Evolutionary conservation across 1,284 basidiomycete genomes (phyloP), one percentile per base, ranked within the genome.

Genomic region (Ceratobasidium sp.): DNA sequence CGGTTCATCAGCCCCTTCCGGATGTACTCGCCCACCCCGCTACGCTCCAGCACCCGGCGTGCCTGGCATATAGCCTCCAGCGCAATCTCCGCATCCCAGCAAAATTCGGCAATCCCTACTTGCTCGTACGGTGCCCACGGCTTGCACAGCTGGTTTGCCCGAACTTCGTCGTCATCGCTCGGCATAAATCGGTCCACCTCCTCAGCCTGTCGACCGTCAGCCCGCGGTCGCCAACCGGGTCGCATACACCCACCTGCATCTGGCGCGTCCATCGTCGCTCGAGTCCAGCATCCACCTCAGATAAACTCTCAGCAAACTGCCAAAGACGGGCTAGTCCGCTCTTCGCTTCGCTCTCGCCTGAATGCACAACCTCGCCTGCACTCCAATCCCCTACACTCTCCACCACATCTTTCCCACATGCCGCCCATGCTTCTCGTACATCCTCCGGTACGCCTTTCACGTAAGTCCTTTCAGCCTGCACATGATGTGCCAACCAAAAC

Each of bases 201-300:
- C 34, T 75, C 50, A 12, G 78, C 77, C 84, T 85, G 73, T 59
- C 30, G 36, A 74, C 77, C 79, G 67, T 58, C 30, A 59, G 64
- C 50, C 53, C 45, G 45, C 61, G 48, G 45, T 52, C 39, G 46
- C 61, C 30, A 61, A 10, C 58, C 30, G 50, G 41, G 16, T 46
- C 58, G 70, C 70, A 71, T 46, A 65, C 55, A 65, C 46, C 60
- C 77, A 89, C 89, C 80, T 84, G 83, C 73, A 82, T 77, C 62
- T 76, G 79, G 48, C 82, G 81, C 77, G 78, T 76, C 6, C 77
- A 61, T 60, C 80, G 78, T 73, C 82, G 80, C 50, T 82, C 80
- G 34, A 89, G 79, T n/a, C 83, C 80, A 36, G 86, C 84, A 77
- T 92, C 88, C 65, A 83, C 80, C 78, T 84, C 88, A n/a, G 88